Evolutionary conservation across 2,329 filamentous ascomycete genomes (phyloP), one percentile per base, ranked within the genome.

Genomic region (Stylonectria norvegica): DNA sequence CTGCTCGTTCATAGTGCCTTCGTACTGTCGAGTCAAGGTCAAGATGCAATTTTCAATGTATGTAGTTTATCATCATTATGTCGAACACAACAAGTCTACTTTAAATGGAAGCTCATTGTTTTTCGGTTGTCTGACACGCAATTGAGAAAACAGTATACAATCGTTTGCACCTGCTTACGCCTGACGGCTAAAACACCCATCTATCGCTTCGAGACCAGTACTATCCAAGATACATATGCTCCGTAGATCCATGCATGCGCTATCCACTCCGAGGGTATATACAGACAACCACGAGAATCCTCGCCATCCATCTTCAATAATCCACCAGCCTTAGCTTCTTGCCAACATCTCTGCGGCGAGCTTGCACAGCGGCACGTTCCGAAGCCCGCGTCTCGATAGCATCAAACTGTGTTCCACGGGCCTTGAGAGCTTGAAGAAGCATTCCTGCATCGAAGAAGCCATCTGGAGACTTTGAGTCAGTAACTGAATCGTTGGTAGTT

Each of bases 381-480:
- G 74, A 75, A 2, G 73, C 62, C 52, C 75, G 79, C 8, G 66
- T 66, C 47, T 80, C 76, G 30, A 65, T 69, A 3, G 66, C 57
- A 38, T 79, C 75, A 5, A 70, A 63, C 4, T 68, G 71, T 41
- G 80, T 73, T 12, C 76, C 75, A 36, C 84, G 78, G 3, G 83
- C 84, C 61, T 90, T 90, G 42, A 95, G 79, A 2, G 89, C 89
- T 62, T 94, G 87, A 17, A 93, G 73, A 5, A 96, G 78, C 89
- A 96, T 95, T 11, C 91, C 91, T 1, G 91, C 89, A 62, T 97
- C 91, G 67, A 97, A 97, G 73, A 97, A 96, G 20, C 91, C 91
- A 72, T 96, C 90, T 95, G 31, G 20, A 60, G n/a, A 47, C 36
- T 34, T 36, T 8, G 50, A 27, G 43, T 64, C 55, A 64, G 67